These are phyloP conservation scores for Fusarium zealandicum DNA, from an alignment of 2,329 filamentous ascomycete genomes.

Conservation along the genomic window DNA sequence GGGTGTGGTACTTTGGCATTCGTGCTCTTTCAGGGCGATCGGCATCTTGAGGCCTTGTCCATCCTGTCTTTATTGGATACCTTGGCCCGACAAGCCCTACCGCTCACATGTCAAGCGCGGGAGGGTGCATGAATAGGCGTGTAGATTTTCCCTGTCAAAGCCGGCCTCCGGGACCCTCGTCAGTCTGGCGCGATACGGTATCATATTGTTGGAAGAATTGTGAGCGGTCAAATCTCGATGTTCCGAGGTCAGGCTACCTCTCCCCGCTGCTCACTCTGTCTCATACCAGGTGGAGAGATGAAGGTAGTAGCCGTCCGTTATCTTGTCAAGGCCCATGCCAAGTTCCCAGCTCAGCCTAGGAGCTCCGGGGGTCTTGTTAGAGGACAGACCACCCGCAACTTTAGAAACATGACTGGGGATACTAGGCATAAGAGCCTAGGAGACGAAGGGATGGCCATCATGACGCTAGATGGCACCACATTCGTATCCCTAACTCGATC, in stretches of 20 bases:
- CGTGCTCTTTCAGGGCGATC: slow-evolving; percentile 36
- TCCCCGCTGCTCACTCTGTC: neutral
- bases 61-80: slow-evolving; percentile 35
- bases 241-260: slow-evolving; percentile 14
- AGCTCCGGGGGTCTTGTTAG: slow-evolving; percentile 13
- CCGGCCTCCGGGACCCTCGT: slow-evolving; percentile 12
- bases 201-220: slow-evolving; percentile 22
- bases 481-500: slow-evolving; percentile 7
- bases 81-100: slow-evolving; percentile 36
- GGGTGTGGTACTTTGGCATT: slow-evolving; percentile 31
- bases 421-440: slow-evolving; percentile 15
- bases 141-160: slow-evolving; percentile 25
- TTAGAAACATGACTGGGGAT: slow-evolving; percentile 15
- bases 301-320: slow-evolving; percentile 17
- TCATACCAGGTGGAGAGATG: slow-evolving; percentile 4
- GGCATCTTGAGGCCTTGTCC: slow-evolving; percentile 31
- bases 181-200: slow-evolving; percentile 34
- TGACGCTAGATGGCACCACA: slow-evolving; percentile 37
- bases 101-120: slow-evolving; percentile 41
- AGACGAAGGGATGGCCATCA: slow-evolving; percentile 12
- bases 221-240: slow-evolving; percentile 28
- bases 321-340: slow-evolving; percentile 26
- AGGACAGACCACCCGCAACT: slow-evolving; percentile 20
- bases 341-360: slow-evolving; percentile 18
- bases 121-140: slow-evolving; percentile 31